A percentile compares a stretch with the other conserved stretches of the same genome.
These are phyloP conservation scores for Ogataea chonburiensis DNA, from an alignment of 805 yeast species.

Conservation along the genomic window DNA sequence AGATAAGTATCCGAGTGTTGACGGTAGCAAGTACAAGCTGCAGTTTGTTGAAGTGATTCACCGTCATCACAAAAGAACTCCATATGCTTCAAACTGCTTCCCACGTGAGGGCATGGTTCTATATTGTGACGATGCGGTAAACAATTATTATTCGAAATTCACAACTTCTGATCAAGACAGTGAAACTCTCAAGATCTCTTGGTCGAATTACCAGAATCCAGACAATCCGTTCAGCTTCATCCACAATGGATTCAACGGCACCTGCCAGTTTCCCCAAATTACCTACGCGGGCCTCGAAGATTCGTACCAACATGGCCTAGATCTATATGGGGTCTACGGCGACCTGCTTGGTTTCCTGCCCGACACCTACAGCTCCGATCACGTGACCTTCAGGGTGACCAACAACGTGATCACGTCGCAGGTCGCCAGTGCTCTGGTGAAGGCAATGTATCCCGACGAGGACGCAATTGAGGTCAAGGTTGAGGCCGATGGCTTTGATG, in stretches of 20 bases:
- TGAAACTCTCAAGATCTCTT: conserved; percentile 18
- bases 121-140: conserved; percentile 32
- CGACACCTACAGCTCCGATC: conserved; percentile 31
- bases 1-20: conserved; percentile 28
- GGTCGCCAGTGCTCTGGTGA: conserved; percentile 38
- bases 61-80: conserved; percentile 45
- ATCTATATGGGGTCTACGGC: conserved; percentile 38
- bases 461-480: conserved; percentile 34
- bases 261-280: conserved; percentile 42
- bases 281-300: conserved; percentile 41
- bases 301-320: conserved; percentile 39
- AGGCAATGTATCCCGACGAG: conserved; percentile 38
- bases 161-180: conserved; percentile 6
- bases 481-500: conserved; percentile 32
- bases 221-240: conserved; percentile 29
- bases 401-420: conserved; percentile 40
- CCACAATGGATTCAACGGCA: conserved; percentile 29
- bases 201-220: conserved; percentile 29
- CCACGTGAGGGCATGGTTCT: conserved; percentile 33
- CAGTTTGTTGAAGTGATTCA: conserved; percentile 41
- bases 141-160: conserved; percentile 27
- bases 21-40: conserved; percentile 28
- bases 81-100: conserved; percentile 37
- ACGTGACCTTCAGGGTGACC: conserved; percentile 37
- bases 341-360: conserved; percentile 36